Percentiles rank a stretch among this genome's conserved stretches.
These are phyloP conservation scores for Fraxinus baroniana DNA, from an alignment of 305 asterid genomes.

Conservation along the genomic window DNA sequence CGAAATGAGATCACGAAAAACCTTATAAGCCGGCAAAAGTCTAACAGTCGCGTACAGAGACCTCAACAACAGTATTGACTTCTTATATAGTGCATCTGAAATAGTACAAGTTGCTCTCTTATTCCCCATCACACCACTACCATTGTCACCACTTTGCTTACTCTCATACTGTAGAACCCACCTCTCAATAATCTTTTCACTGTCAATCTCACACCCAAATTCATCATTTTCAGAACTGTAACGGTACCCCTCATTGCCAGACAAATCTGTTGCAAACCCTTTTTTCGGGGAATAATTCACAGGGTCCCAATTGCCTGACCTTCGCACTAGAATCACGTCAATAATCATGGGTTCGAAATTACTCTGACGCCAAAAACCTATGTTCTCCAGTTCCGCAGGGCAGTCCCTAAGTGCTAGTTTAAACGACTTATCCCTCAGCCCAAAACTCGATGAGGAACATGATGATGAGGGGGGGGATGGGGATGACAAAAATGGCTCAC, in stretches of 20 bases:
- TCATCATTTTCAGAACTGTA: slow-evolving; percentile 60
- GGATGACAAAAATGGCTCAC: slow-evolving; percentile 59
- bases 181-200: slow-evolving; percentile 77
- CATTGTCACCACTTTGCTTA: slow-evolving; percentile 43
- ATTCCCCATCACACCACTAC: slow-evolving; percentile 37
- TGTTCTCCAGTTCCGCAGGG: slow-evolving; percentile 78
- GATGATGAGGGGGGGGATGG: slow-evolving; percentile 48
- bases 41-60: slow-evolving; percentile 70
- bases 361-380: slow-evolving; percentile 81
- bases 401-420: slow-evolving; percentile 77
- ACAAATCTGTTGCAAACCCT: slow-evolving; percentile 30
- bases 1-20: slow-evolving; percentile 70
- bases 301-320: slow-evolving; percentile 56
- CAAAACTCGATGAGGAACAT: slow-evolving; percentile 57
- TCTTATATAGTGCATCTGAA: slow-evolving; percentile 61
- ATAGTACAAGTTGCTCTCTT: slow-evolving; percentile 54
- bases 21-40: slow-evolving; percentile 81
- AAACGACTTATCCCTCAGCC: slow-evolving; percentile 86
- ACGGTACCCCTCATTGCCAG: slow-evolving; percentile 39
- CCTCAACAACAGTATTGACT: slow-evolving; percentile 64
- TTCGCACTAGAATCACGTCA: slow-evolving; percentile 62
- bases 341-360: slow-evolving; percentile 80
- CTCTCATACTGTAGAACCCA: slow-evolving; percentile 83
- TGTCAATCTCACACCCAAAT: slow-evolving; percentile 40
- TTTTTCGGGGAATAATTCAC: slow-evolving; percentile 48